Evolutionary conservation across 495 filamentous ascomycete genomes (phyloP), one percentile per base, ranked within the genome.

Genomic region (Talaromyces nanjingensis): DNA sequence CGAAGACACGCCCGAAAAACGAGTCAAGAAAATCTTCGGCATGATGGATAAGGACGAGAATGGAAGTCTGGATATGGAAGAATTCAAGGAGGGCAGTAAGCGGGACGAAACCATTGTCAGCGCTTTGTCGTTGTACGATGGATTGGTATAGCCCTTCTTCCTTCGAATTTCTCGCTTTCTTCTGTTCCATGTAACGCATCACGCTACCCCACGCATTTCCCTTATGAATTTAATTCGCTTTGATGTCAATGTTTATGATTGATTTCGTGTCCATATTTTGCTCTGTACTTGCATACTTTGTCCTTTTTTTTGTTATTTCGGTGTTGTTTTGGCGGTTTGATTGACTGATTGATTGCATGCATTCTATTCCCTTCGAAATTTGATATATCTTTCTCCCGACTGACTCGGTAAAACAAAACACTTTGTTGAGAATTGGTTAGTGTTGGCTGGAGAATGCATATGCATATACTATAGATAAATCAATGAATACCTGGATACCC

Each of bases 41-140:
- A 97, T 98, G 94, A 98, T 98, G 94, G 94, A 98, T 80, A 98
- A 98, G 81, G 94, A 98, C 72, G 93, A 98, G 80, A 97, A 98
- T 71, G 89, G 93, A 64, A 91, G 87, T 72, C 78, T 96, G 60
- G 89, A 94, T 76, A 91, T 97, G 83, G 87, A 92, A 59, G 94
- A 98, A 75, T 98, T 98, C 83, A 98, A 97, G 76, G 94, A 98
- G 76, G 94, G 96, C 70, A 96, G 91, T 77, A 96, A 97, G 81
- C 91, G 92, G 45, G 94, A 98, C 74, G 93, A 96, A 76, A 98
- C 96, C n/a, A 98, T 98, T 72, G 94, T 98, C 45, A 97, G 91
- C 55, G 94, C 96, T 12, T 80, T 98, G 68, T 97, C 93, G 59
- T 82, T 98, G 63, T 98, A 98, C 70, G 94, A 98, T 75, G 94